A percentile compares a stretch with the other conserved stretches of the same genome.
These are phyloP conservation scores for Rhodocollybia butyracea DNA, from an alignment of 768 basidiomycete genomes.

Conservation along the genomic window DNA sequence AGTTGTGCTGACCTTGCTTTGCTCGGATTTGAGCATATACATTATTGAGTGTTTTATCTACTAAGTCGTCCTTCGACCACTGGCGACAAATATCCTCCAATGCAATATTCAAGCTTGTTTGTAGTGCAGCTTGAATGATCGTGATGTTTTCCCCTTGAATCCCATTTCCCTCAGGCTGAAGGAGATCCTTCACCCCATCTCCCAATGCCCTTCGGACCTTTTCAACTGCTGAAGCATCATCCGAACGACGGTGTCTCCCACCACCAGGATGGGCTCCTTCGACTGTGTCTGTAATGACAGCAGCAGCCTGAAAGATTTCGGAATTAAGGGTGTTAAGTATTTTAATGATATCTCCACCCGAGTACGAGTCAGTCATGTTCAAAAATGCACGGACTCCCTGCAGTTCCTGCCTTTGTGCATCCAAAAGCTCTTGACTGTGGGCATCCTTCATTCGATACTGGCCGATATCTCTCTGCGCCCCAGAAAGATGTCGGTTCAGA, in stretches of 20 bases:
- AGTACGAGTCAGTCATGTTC: slow-evolving; percentile 39
- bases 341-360: slow-evolving; percentile 38
- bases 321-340: slow-evolving; percentile 40
- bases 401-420: slow-evolving; percentile 34
- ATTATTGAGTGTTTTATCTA: background rate
- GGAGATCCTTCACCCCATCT: background rate
- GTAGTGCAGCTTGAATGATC: background rate
- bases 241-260: too few relatives aligned
- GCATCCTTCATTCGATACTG: slow-evolving; percentile 15
- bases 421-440: slow-evolving; percentile 14
- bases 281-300: slow-evolving; percentile 26
- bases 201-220: background rate
- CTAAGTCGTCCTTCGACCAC: background rate
- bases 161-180: background rate
- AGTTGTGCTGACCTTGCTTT: background rate
- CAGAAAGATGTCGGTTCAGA: background rate
- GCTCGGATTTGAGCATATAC: background rate
- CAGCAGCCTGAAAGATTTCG: slow-evolving; percentile 45
- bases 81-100: background rate
- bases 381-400: slow-evolving; percentile 41
- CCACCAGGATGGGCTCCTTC: background rate
- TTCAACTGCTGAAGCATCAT: background rate
- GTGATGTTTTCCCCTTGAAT: background rate
- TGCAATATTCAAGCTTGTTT: background rate
- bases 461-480: background rate